Evolutionary conservation across 2,329 filamentous ascomycete species (phyloP).

Genomic region (Claviceps arundinis): DNA sequence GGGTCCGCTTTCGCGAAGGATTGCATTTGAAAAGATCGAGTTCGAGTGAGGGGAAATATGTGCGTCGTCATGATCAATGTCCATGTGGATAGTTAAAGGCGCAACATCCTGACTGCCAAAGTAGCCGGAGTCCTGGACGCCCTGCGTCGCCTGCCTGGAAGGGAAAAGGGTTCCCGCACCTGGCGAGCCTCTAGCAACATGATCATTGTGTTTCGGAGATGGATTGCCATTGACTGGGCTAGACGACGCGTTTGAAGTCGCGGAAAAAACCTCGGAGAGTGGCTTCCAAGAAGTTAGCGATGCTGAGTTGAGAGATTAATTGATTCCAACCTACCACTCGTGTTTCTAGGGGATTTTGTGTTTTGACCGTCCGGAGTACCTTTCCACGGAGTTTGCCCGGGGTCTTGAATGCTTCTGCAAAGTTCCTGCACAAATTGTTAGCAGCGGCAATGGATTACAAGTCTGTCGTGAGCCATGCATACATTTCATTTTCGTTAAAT

Average conservation of each 20-base stretch:
- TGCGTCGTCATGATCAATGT: slow-evolving; percentile 11
- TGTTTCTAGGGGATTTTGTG: slow-evolving; percentile 40
- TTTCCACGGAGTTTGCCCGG: slow-evolving; percentile 73
- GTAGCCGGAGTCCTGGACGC: slow-evolving; percentile 51
- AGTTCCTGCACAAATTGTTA: slow-evolving; percentile 46
- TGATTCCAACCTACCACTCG: slow-evolving; percentile 44
- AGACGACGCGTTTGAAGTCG: slow-evolving; percentile 42
- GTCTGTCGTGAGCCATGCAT: slow-evolving; percentile 15
- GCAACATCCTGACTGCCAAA: slow-evolving; percentile 47
- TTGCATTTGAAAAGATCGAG: slow-evolving; percentile 8
- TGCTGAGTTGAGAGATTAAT: neutral
- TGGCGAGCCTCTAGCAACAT: slow-evolving; percentile 26
- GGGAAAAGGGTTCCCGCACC: slow-evolving; percentile 20
- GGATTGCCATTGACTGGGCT: slow-evolving; percentile 35
- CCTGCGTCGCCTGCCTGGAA: slow-evolving; percentile 14
- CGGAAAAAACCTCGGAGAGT: slow-evolving; percentile 44
- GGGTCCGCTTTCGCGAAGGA: slow-evolving; percentile 11
- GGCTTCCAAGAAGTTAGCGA: slow-evolving; percentile 31
- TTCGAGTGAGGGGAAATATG: slow-evolving; percentile 10
- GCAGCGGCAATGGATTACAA: neutral
- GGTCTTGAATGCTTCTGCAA: slow-evolving; percentile 92
- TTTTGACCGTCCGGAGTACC: slow-evolving; percentile 60
- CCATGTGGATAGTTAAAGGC: slow-evolving; percentile 12
- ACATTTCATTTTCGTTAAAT: slow-evolving; percentile 79
- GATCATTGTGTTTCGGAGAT: slow-evolving; percentile 45